phyloP scores from a whole-genome alignment of 768 basidiomycete genomes.

The Melanogaster broomeanus region DNA sequence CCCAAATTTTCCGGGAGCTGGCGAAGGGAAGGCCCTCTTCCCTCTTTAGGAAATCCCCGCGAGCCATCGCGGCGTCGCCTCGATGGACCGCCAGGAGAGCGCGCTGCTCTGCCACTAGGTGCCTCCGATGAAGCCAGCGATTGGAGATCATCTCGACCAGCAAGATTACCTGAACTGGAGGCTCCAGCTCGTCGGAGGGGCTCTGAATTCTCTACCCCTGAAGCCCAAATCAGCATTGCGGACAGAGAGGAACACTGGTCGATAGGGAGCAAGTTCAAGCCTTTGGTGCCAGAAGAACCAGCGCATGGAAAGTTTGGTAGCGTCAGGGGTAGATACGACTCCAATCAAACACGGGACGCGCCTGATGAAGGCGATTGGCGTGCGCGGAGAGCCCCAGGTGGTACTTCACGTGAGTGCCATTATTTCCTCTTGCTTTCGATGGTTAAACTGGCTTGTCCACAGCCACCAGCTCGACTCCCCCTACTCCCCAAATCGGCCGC shows the following conservation, averaged over 20 bases:
- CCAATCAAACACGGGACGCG: conserved; percentile 50
- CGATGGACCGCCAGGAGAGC: conserved; percentile 51
- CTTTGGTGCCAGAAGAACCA: conserved; percentile 44
- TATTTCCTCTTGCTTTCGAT: conserved; percentile 4
- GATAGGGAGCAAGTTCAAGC: conserved; percentile 73
- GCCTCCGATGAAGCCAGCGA: conserved; percentile 64
- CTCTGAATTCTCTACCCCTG: conserved; percentile 54
- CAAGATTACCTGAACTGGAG: conserved; percentile 48
- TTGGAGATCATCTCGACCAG: conserved; percentile 66
- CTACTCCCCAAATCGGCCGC: conserved; percentile 78
- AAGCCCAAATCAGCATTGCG: conserved; percentile 50
- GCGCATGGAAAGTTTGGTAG: conserved; percentile 46
- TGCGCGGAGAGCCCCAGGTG: conserved; percentile 44
- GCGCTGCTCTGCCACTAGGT: conserved; percentile 45
- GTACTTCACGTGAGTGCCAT: conserved; percentile 61
- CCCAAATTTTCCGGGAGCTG: conserved; percentile 83
- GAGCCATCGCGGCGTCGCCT: conserved; percentile 68
- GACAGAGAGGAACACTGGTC: conserved; percentile 82
- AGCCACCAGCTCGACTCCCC: conserved; percentile 75
- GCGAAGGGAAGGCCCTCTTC: conserved; percentile 86
- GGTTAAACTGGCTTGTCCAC: conserved; percentile 11
- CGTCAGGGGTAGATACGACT: conserved; percentile 52
- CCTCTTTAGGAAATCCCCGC: conserved; percentile 60
- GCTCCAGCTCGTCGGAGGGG: conserved; percentile 53
- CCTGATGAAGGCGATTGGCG: conserved; percentile 79